These are phyloP conservation scores for Cercospora zeina DNA, from an alignment of 2,329 filamentous ascomycete species.

Conservation along the genomic window DNA sequence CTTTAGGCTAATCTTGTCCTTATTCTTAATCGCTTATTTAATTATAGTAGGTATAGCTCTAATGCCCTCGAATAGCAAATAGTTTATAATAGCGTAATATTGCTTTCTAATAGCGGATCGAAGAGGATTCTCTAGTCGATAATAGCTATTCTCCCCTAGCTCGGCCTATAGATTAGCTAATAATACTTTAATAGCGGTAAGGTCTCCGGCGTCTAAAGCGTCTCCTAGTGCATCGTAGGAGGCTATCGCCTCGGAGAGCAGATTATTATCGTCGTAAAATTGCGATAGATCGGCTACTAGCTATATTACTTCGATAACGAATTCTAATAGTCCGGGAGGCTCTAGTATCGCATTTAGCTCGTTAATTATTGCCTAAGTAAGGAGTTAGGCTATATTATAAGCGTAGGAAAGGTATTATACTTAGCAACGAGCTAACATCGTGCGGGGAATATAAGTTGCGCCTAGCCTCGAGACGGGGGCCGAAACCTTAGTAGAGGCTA, in stretches of 20 bases:
- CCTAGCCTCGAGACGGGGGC: too few relatives aligned
- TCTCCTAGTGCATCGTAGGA: background rate
- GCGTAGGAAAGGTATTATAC: background rate
- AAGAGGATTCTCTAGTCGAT: background rate
- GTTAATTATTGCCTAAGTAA: background rate
- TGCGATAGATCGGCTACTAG: background rate
- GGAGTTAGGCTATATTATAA: background rate
- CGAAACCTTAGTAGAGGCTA: too few relatives aligned
- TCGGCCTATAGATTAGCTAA: background rate
- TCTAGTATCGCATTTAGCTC: background rate
- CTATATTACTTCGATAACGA: background rate
- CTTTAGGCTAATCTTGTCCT: background rate
- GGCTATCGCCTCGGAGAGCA: background rate
- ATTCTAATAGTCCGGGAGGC: background rate
- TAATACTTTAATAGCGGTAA: background rate
- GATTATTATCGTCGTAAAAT: background rate
- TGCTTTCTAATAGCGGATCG: background rate
- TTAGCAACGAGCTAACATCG: too few relatives aligned
- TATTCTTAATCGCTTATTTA: background rate
- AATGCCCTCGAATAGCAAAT: background rate
- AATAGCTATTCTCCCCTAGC: background rate
- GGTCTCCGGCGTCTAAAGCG: background rate
- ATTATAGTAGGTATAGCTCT: background rate
- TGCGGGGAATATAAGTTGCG: too few relatives aligned
- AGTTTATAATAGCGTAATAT: background rate